A percentile compares a stretch with the other conserved stretches of the same genome.
phyloP scores from a whole-genome alignment of 2,329 filamentous ascomycete genomes.

The Rhexocercosporidium sp. region DNA sequence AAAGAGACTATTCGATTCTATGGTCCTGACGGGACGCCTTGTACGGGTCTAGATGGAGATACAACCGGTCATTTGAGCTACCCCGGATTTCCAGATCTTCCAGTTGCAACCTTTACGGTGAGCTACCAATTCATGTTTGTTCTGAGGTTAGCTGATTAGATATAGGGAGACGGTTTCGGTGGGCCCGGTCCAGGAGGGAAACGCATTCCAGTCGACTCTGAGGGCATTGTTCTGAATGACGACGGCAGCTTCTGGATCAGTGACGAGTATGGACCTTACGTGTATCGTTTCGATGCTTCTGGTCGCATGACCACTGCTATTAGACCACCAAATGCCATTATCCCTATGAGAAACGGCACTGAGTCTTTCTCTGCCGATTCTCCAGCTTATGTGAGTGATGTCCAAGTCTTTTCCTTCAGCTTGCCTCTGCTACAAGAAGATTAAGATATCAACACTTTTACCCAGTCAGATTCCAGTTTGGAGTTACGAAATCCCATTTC shows the following conservation, averaged over 20 bases:
- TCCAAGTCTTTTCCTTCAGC: background rate
- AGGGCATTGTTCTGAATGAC: conserved; percentile 66
- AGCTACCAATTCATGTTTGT: background rate
- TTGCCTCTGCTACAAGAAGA: background rate
- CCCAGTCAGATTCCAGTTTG: too few species aligned
- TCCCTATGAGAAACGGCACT: conserved; percentile 66
- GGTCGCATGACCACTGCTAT: conserved; percentile 69
- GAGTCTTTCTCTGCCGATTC: conserved; percentile 68
- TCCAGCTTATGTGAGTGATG: conserved; percentile 52
- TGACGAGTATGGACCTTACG: conserved; percentile 74
- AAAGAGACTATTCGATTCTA: conserved; percentile 68
- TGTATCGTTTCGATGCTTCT: conserved; percentile 65
- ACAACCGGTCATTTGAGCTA: conserved; percentile 57
- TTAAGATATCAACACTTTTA: background rate
- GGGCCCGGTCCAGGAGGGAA: conserved; percentile 62
- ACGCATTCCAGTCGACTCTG: conserved; percentile 66
- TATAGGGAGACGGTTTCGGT: conserved; percentile 68
- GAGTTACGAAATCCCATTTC: too few species aligned
- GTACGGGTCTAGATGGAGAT: conserved; percentile 69
- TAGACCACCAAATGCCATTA: conserved; percentile 65
- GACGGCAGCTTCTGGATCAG: conserved; percentile 67
- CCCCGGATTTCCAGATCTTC: conserved; percentile 64
- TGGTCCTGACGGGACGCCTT: conserved; percentile 64
- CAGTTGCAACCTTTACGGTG: conserved; percentile 61
- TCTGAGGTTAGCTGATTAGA: background rate